Evolutionary conservation across 2,329 filamentous ascomycete genomes (phyloP).

Genomic region (Neofusicoccum ribis): DNA sequence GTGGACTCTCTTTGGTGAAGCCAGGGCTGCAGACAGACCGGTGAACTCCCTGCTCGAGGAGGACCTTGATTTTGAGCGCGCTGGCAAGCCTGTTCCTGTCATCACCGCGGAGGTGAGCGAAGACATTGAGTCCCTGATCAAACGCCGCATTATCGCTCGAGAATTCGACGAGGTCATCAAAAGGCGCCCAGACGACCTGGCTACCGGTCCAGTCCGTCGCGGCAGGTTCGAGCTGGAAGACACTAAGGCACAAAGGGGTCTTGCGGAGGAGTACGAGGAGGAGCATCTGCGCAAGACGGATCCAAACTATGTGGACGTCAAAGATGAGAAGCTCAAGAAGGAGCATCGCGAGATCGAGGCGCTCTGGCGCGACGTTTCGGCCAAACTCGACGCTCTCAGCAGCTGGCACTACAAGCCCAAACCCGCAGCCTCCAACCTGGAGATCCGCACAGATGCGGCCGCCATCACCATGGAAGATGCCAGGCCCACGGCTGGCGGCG

Average conservation of each 20-base stretch:
- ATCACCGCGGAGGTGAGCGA: constrained; percentile 90
- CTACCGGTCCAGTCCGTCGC: constrained; percentile 63
- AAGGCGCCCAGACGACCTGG: constrained; percentile 73
- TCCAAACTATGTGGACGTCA: constrained; percentile 76
- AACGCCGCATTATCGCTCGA: constrained; percentile 82
- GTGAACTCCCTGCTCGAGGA: constrained; percentile 91
- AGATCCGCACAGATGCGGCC: constrained; percentile 87
- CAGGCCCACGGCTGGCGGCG: constrained; percentile 78
- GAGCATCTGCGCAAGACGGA: constrained; percentile 80
- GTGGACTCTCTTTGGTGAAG: constrained; percentile 90
- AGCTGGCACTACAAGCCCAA: constrained; percentile 97
- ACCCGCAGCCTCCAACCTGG: constrained; percentile 75
- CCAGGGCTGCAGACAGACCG: constrained; percentile 76
- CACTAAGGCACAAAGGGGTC: constrained; percentile 78
- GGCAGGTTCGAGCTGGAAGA: constrained; percentile 82
- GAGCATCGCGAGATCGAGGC: constrained; percentile 81
- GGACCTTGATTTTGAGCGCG: constrained; percentile 92
- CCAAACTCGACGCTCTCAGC: constrained; percentile 82
- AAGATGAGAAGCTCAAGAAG: constrained; percentile 77
- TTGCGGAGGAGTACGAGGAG: constrained; percentile 92
- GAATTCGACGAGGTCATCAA: constrained; percentile 92
- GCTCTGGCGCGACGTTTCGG: constrained; percentile 79
- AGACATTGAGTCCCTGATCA: constrained; percentile 90
- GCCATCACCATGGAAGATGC: constrained; percentile 94
- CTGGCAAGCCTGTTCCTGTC: constrained; percentile 91